Evolutionary conservation across 1,284 basidiomycete species (phyloP).

Genomic region (Porogramme epimiltina): DNA sequence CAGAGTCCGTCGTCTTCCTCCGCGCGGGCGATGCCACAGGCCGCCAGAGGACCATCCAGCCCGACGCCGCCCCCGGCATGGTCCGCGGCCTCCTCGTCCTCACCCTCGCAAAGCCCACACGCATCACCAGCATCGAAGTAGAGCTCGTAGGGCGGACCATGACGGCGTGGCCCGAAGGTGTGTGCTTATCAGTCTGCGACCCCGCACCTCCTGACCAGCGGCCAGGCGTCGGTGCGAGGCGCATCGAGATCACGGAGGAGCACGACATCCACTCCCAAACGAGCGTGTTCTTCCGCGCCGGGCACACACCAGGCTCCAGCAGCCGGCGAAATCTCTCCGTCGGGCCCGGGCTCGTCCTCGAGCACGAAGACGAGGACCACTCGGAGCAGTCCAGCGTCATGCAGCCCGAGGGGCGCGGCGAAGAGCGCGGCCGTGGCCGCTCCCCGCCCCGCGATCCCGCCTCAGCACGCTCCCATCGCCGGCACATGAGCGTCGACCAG

Average conservation of each 20-base stretch:
- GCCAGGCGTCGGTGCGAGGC: slow-evolving; percentile 76
- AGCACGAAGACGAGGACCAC: slow-evolving; percentile 40
- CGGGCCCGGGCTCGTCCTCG: slow-evolving; percentile 62
- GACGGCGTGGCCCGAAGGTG: slow-evolving; percentile 86
- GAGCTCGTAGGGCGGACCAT: slow-evolving; percentile 72
- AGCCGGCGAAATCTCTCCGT: slow-evolving; percentile 71
- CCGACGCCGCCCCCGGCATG: slow-evolving; percentile 69
- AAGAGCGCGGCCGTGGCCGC: slow-evolving; percentile 21
- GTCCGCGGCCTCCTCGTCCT: slow-evolving; percentile 89
- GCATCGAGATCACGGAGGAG: slow-evolving; percentile 82
- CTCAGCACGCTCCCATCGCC: slow-evolving; percentile 11
- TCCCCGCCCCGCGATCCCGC: slow-evolving; percentile 8
- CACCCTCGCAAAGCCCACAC: slow-evolving; percentile 79
- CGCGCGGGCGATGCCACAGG: slow-evolving; percentile 52
- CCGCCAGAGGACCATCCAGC: slow-evolving; percentile 45
- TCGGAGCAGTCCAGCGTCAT: slow-evolving; percentile 32
- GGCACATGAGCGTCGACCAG: slow-evolving; percentile 38
- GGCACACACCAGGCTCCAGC: slow-evolving; percentile 30
- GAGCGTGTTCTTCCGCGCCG: slow-evolving; percentile 74
- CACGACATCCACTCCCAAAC: slow-evolving; percentile 76
- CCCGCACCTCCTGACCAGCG: slow-evolving; percentile 1
- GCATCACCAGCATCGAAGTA: slow-evolving; percentile 85
- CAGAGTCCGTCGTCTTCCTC: slow-evolving; percentile 84
- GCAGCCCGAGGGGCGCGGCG: slow-evolving; percentile 11
- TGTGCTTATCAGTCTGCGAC: slow-evolving; percentile 23